A percentile compares a stretch with the other conserved stretches of the same genome.
phyloP scores from a whole-genome alignment of 2,329 filamentous ascomycete genomes.

The Penicillium sp. region DNA sequence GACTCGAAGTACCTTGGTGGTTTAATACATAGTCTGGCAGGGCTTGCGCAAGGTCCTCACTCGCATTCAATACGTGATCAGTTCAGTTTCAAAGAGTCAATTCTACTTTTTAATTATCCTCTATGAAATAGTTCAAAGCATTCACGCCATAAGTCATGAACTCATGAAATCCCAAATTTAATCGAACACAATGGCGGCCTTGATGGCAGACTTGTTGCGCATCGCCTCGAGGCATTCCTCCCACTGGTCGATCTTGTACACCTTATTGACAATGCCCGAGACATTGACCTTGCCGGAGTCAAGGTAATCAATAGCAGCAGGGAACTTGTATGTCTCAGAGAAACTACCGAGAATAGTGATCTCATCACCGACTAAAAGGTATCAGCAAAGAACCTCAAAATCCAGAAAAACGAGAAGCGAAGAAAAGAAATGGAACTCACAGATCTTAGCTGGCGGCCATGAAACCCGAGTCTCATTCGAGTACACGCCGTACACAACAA shows the following conservation, averaged over 20 bases:
- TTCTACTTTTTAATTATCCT: constrained; percentile 2
- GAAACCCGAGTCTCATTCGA: constrained; percentile 58
- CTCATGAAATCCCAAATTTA: constrained; percentile 30
- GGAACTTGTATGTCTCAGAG: constrained; percentile 71
- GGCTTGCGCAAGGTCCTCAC: constrained; percentile 22
- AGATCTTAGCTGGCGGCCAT: constrained; percentile 70
- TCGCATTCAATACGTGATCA: background rate
- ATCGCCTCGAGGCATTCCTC: constrained; percentile 66
- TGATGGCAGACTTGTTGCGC: constrained; percentile 68
- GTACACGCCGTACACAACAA: constrained; percentile 71
- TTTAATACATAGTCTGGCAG: background rate
- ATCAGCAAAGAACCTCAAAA: constrained; percentile 6
- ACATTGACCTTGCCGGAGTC: constrained; percentile 47
- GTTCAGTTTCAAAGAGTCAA: background rate
- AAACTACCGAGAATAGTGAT: constrained; percentile 71
- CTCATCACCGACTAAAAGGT: constrained; percentile 50
- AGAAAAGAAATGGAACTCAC: constrained; percentile 38
- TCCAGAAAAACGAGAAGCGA: background rate
- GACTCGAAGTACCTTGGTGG: constrained; percentile 13
- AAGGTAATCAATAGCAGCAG: constrained; percentile 53
- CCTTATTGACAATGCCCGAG: constrained; percentile 68
- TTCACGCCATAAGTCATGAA: background rate
- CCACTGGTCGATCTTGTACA: constrained; percentile 69
- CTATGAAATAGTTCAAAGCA: background rate
- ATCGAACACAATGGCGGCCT: constrained; percentile 69